Percentiles rank a stretch among this genome's conserved stretches.
phyloP scores from a whole-genome alignment of 768 basidiomycete species.

The Boletus eberwhitei region DNA sequence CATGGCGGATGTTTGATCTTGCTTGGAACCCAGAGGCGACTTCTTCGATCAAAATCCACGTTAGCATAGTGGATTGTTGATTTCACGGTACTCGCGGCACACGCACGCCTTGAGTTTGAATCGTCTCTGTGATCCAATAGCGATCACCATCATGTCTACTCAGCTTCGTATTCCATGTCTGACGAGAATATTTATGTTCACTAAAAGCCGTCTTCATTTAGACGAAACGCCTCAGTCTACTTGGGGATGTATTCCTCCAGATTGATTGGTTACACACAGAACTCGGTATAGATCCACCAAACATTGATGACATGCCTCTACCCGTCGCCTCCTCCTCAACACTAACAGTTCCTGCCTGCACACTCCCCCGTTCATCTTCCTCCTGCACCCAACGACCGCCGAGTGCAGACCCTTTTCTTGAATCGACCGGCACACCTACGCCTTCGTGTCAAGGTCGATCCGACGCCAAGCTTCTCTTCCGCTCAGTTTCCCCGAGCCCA shows the following conservation, averaged over 20 bases:
- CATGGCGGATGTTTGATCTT: neutral
- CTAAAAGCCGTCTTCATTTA: constrained; percentile 25
- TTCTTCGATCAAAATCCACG: neutral
- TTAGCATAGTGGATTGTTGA: neutral
- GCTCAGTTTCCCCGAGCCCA: constrained; percentile 22
- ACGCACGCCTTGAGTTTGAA: neutral
- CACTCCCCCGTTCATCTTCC: constrained; percentile 45
- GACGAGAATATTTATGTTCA: neutral
- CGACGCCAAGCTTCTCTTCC: constrained; percentile 34
- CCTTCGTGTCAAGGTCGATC: constrained; percentile 41
- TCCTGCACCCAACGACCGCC: constrained; percentile 24
- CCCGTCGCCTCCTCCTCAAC: constrained; percentile 37
- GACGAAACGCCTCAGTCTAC: constrained; percentile 64
- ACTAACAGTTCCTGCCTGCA: constrained; percentile 36
- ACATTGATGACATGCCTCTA: constrained; percentile 41
- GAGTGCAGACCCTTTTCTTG: constrained; percentile 26
- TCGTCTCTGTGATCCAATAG: neutral
- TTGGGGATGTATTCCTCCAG: constrained; percentile 64
- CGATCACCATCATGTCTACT: neutral
- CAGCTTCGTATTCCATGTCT: neutral
- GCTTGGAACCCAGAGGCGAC: neutral
- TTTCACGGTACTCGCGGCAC: neutral
- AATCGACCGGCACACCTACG: constrained; percentile 42
- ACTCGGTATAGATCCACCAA: constrained; percentile 68
- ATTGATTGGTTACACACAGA: constrained; percentile 83